Evolutionary conservation across 1,139 yeast species (phyloP).

Genomic region (Magnusiomyces suaveolens): DNA sequence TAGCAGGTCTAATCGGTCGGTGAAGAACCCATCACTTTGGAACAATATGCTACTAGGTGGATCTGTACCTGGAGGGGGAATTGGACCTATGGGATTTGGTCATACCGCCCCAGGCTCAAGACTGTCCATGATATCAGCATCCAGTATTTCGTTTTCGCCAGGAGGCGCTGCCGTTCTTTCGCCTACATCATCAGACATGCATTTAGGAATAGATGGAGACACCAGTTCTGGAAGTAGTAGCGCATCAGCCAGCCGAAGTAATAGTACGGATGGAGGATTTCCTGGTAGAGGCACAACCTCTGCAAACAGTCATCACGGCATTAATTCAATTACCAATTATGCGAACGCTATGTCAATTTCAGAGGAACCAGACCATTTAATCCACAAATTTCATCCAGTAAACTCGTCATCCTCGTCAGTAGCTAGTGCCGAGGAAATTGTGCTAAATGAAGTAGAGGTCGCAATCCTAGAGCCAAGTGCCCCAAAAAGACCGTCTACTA

Average conservation of each 20-base stretch:
- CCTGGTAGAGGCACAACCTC: background rate
- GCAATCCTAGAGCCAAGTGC: background rate
- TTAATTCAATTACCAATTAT: background rate
- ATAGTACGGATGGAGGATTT: background rate
- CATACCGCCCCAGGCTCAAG: background rate
- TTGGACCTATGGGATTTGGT: background rate
- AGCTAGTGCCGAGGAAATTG: background rate
- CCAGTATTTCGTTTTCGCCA: background rate
- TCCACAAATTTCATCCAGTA: background rate
- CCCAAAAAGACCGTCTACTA: background rate
- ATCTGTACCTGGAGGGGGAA: background rate
- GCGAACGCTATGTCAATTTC: background rate
- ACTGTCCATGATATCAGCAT: background rate
- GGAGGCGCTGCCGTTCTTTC: background rate
- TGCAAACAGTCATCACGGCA: background rate
- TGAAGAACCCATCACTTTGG: conserved; percentile 14
- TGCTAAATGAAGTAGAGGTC: background rate
- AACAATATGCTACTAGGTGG: conserved; percentile 9
- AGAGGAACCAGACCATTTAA: background rate
- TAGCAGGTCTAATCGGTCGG: background rate
- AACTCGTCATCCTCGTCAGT: background rate
- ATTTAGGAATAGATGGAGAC: conserved; percentile 2
- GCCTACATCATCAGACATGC: background rate
- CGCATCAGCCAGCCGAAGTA: background rate
- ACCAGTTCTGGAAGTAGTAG: background rate